Evolutionary conservation across 179 eudicot species (phyloP).

Genomic region (Pouteria campechiana): DNA sequence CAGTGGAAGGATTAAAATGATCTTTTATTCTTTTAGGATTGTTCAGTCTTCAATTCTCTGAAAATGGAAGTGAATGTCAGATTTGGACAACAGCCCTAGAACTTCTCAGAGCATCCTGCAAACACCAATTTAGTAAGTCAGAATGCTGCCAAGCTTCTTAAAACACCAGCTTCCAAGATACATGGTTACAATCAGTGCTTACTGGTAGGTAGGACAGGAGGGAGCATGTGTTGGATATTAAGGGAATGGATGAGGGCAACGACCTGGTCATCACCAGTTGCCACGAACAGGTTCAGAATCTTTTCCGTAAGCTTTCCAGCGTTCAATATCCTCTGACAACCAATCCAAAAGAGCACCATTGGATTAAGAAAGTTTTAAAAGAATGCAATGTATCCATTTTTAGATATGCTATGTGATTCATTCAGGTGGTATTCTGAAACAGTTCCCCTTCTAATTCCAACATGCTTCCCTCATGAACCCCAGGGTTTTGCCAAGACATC

Average conservation of each 20-base stretch:
- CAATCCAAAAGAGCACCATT: background rate
- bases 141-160: slow-evolving; percentile 1
- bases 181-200: slow-evolving; percentile 13
- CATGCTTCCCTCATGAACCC: background rate
- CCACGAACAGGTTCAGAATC: slow-evolving; percentile 67
- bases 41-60: too few species aligned
- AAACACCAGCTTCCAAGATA: background rate
- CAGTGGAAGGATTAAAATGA: too few species aligned
- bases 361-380: background rate
- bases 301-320: slow-evolving; percentile 91
- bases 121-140: slow-evolving; percentile 9
- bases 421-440: too few species aligned
- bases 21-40: too few species aligned
- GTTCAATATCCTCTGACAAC: slow-evolving; percentile 59
- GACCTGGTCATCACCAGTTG: slow-evolving; percentile 76
- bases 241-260: slow-evolving; percentile 49
- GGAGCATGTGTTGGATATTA: slow-evolving; percentile 47
- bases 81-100: slow-evolving; percentile 20
- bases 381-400: background rate
- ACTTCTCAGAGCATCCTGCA: slow-evolving; percentile 81
- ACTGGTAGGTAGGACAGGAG: slow-evolving; percentile 88
- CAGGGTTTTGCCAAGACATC: background rate
- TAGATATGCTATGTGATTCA: background rate
- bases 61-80: too few species aligned
- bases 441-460: too few species aligned